Percentiles rank a stretch among this genome's conserved stretches.
Evolutionary conservation across 2,329 filamentous ascomycete species (phyloP).

Genomic region (Juglanconis oblonga): DNA sequence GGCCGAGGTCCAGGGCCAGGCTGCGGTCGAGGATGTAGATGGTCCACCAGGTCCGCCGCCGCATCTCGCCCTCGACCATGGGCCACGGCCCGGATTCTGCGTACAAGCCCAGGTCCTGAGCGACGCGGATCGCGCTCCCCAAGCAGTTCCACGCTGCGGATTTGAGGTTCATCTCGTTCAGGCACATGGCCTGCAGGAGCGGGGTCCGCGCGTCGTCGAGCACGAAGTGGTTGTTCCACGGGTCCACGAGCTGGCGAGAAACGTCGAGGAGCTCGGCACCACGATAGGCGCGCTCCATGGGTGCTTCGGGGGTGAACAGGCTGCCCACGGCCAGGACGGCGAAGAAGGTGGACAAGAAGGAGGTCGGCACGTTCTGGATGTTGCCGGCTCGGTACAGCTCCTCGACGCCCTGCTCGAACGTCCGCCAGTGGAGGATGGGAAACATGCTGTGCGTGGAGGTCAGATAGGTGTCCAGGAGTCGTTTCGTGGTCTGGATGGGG

Average conservation of each 20-base stretch:
- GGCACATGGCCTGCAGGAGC: conserved; percentile 72
- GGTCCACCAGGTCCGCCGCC: conserved; percentile 88
- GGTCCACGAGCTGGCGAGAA: conserved; percentile 68
- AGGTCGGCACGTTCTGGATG: conserved; percentile 57
- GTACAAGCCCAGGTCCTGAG: conserved; percentile 82
- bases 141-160: conserved; percentile 86
- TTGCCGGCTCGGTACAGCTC: conserved; percentile 67
- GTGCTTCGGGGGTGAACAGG: conserved; percentile 62
- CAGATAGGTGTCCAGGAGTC: conserved; percentile 73
- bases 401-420: conserved; percentile 73
- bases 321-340: conserved; percentile 79
- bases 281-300: conserved; percentile 49
- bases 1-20: conserved; percentile 75
- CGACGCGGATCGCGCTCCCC: conserved; percentile 72
- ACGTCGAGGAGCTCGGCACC: conserved; percentile 67
- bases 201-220: conserved; percentile 73
- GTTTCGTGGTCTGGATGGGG: conserved; percentile 65
- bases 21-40: conserved; percentile 86
- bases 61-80: conserved; percentile 78
- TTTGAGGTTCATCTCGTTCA: conserved; percentile 82
- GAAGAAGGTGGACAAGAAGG: conserved; percentile 80
- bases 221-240: conserved; percentile 75
- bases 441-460: conserved; percentile 74
- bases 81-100: conserved; percentile 71
- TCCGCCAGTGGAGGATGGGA: conserved; percentile 86